These are phyloP conservation scores for Durio zibethinus DNA, from an alignment of 345 rosid species.

Conservation along the genomic window DNA sequence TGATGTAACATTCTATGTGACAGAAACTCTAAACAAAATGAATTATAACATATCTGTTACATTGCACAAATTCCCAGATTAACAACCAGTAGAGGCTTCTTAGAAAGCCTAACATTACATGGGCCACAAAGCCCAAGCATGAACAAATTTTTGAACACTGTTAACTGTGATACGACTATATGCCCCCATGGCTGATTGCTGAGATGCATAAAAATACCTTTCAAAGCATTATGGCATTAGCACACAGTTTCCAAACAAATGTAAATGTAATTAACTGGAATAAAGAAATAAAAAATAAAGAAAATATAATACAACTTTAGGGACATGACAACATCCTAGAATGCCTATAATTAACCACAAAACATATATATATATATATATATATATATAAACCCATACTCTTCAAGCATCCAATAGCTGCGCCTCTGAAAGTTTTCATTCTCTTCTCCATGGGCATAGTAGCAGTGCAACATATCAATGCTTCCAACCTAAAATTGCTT, in stretches of 20 bases:
- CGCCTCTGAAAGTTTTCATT: slow-evolving; percentile 91
- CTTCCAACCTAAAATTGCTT: slow-evolving; percentile 70
- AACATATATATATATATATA: neutral
- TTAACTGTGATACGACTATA: neutral
- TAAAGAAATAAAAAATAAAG: neutral
- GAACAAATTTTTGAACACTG: neutral
- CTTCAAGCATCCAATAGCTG: slow-evolving; percentile 95
- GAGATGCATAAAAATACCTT: neutral
- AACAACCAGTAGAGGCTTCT: neutral
- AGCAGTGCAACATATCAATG: slow-evolving; percentile 86
- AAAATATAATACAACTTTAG: neutral
- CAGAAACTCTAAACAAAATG: neutral
- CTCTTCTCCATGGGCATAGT: slow-evolving; percentile 96
- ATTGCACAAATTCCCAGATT: neutral
- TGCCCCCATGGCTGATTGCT: neutral
- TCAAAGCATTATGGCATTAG: neutral
- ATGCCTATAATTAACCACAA: neutral
- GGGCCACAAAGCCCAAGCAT: neutral
- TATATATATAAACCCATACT: slow-evolving; percentile 29
- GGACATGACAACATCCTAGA: neutral
- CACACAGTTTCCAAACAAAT: neutral
- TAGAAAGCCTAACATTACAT: neutral
- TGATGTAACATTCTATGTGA: neutral
- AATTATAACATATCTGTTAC: neutral
- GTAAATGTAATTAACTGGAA: neutral